Evolutionary conservation across 352 stramenopile species (phyloP), one percentile per base, ranked within the genome.

Genomic region (Albugo candida): DNA sequence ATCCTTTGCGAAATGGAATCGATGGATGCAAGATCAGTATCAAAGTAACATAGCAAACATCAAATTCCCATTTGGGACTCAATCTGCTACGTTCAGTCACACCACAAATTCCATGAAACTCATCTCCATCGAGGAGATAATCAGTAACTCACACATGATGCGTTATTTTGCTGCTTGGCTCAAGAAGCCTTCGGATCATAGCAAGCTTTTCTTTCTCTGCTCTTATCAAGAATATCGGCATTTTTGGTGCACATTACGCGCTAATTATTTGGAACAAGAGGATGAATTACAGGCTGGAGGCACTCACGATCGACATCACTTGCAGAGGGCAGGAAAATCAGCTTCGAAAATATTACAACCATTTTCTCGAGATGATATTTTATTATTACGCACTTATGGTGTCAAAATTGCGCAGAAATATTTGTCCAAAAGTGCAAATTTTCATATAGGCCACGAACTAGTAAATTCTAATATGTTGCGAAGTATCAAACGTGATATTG

Each of bases 331-430:
- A 31, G 24, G 3, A 31, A 31, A 31, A 31, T 31, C 24, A 31
- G 24, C 24, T 10, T 31, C 24, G 3, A 8, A 31, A 31, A 31
- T 31, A 31, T 31, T 31, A 31, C 24, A 31, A 31, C 24, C 24
- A 8, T 82, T 85, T 47, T 75, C 57, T n/a, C 85, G 88, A 47
- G 78, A 91, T 52, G 74, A 86, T 41, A 71, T 82, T 45, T 62
- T 83, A 48, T 78, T 87, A 63, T 45, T 91, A 36, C 70, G 74
- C 38, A 88, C 75, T 2, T 91, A 88, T 40, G 78, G 78, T 35
- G 73, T 86, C 13, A 91, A 91, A 58, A 88, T 91, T 45, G 70
- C 73, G 4, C 81, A 80, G 53, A 91, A 91, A 51, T 91, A 91
- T 42, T 48, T 91, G 8, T 62, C 74, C 10, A 78, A 81, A 24